Base-by-base conservation (phyloP, 2,329 filamentous ascomycete genomes). In the Xylariaceae sp. region DNA sequence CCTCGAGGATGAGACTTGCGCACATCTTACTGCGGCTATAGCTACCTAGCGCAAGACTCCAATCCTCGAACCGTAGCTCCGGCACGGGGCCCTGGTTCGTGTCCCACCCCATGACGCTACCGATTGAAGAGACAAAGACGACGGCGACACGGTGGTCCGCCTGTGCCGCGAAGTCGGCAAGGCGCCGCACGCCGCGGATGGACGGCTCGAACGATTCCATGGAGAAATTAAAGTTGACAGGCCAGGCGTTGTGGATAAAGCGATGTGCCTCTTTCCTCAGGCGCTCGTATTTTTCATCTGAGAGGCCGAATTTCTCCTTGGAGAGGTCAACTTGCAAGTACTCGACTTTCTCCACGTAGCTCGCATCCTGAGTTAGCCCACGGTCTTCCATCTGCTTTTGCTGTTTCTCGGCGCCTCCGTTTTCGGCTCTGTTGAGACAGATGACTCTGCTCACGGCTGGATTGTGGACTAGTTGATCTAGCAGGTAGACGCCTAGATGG, bases 21-120 rank as follows among this genome's bases (percentile, higher is more conserved):
- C 69, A 57, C 22, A 69, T 62, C 57, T 75, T 75, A 37, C 68
- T 69, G 19, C 61, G 63, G 2, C 68, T 69, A 45, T 74, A 74
- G 3, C 70, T 70, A 16, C 58, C 62, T 1, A 40, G 35, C 6
- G 62, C 51, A 2, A 66, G 48, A 3, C 37, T 45, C 5, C 66
- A 52, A 36, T 72, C 66, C 3, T 57, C 49, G 3, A 72, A 41
- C 1, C 56, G 56, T 5, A 35, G 22, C 57, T 74, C 71, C 0
- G 70, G 71, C 2, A 73, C 63, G 0, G 59, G 47, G 0, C 55
- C 56, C 3, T 42, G 38, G n/a, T 42, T 33, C 0, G 50, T 40
- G 8, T 51, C 50, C 69, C 67, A 72, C 2, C 51, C 41, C n/a
- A 64, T 60, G 4, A 65, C 62, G 0, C 65, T 64, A 29, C 63